Base-by-base conservation (phyloP, 768 basidiomycete species). In the Hemileccinum rubropunctum region DNA sequence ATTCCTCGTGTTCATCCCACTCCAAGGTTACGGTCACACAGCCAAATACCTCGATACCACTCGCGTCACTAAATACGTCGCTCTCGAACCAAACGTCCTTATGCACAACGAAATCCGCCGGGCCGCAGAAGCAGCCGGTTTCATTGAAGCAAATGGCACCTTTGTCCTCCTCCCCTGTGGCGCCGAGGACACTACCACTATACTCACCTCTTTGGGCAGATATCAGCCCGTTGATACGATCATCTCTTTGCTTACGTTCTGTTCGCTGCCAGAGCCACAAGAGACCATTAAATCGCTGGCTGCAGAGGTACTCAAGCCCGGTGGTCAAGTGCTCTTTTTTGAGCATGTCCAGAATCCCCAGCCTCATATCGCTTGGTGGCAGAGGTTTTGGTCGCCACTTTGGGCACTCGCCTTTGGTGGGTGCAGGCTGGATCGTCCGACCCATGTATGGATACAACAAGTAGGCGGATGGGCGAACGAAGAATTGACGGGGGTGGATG, bases 351-450 rank as follows among this genome's bases (percentile, higher is more conserved):
- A 74, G 45, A 84, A 76, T 55, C 76, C 71, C 1, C 63, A 67
- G 0, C 45, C 58, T 7, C 80, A 84, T 52, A 77, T 87, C 3
- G 77, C 78, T 8, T 79, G 81, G 79, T 89, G 86, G 86, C 88
- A 91, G 64, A 53, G 71, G 0, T 74, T 86, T 42, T 89, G 86
- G 88, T 75, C 83, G 2, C 87, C 87, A 0, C 6, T 88, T 4
- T 91, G 88, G 88, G 60, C 61, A 6, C 35, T 73, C 1, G 65
- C 70, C 1, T 81, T 84, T 47, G 84, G 81, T 56, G 86, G 87
- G 13, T 89, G 88, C 58, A 70, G 70, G 51, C 57, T 88, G 36
- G 83, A 86, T 54, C 71, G 81, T 7, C 79, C 81, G 11, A 76
- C 78, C 3, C 74, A 72, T 28, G 12, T 76, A 0, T 80, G 75